Evolutionary conservation across 2,329 filamentous ascomycete genomes (phyloP), one percentile per base, ranked within the genome.

Genomic region (Colletotrichum graminicola): DNA sequence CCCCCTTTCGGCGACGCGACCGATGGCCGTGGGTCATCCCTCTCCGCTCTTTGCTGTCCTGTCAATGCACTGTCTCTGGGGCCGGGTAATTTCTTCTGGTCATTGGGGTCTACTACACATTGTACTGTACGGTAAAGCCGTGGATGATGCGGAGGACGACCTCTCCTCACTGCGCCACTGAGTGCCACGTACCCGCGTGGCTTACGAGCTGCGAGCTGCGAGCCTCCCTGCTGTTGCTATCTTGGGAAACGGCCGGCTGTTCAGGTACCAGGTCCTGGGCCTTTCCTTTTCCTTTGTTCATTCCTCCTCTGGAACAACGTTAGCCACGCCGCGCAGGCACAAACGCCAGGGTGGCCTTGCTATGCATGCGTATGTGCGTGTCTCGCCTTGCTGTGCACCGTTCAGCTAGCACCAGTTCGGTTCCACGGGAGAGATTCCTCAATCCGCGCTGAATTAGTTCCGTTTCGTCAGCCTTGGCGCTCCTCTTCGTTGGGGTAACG

Each of bases 251-350:
- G 11, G 26, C 26, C 23, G 54, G 34, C n/a, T n/a, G 4, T 34
- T 57, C 54, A 62, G 60, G 57, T 29, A 26, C 45, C n/a, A 11
- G 23, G 43, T n/a, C 23, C 5, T 6, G 21, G 16, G 51, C 32
- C 32, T 21, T 5, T 16, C 21, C 8, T 16, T 39, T 14, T 6
- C 23, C 34, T 57, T 57, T 34, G 5, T 49, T 23, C 16, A 16
- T 36, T 36, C 45, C 47, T 41, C 36, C 34, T 52, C 5, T 18
- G 47, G 32, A 21, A 47, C 34, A 29, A 62, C 60, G 60, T 62
- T 62, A 41, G 60, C 60, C 60, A 62, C 60, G 60, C 60, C n/a
- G 60, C 32, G 45, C 60, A 45, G 60, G 45, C 34, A 62, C 43
- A 45, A 36, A 36, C 32, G 45, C 47, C 45, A 51, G 32, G 10